Evolutionary conservation across 1,139 yeast species (phyloP), one percentile per base, ranked within the genome.

Genomic region (Saccharomycopsis hybrid): DNA sequence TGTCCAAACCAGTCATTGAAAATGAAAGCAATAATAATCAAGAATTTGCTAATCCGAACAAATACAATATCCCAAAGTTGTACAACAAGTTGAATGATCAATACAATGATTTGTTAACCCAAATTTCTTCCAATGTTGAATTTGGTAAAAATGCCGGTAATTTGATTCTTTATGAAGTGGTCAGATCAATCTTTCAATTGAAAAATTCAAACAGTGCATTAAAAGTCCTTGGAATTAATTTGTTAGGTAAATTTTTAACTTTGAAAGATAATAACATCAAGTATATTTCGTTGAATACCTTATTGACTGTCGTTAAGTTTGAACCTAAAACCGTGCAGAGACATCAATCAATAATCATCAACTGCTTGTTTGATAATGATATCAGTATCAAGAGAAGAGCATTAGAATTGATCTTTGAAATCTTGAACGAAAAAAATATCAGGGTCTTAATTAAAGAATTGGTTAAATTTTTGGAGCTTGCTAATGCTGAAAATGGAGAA

Each of bases 311-410:
- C 37, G 87, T 92, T 35, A 80, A 79, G 48, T 74, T 80, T 54
- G 98, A 92, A 61, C 97, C 97, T 0, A 72, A 80, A 51, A 97
- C 97, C 0, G 97, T 94, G 18, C 97, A 92, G 67, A 80, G 97
- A 62, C 97, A 92, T 65, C 76, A 96, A 53, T 71, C 83, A 35
- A 89, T 89, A 29, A 87, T 94, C 56, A 83, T 92, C 24, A 79
- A 78, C 49, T 94, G 98, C 71, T 72, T 94, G 57, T 75, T 78
- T 47, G 98, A 94, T 66, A 83, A 84, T 2, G 99, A 94, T 65
- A 75, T 90, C 49, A 89, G 97, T 2, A 94, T 94, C 60, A 81
- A 95, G 60, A 80, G 96, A 65, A 77, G 98, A 60, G 95, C 98
- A 0, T 71, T 94, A 57, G 98, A 92, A 64, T 76, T 94, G 55